Evolutionary conservation across 768 basidiomycete species (phyloP).

Genomic region (Tricholoma terreum): DNA sequence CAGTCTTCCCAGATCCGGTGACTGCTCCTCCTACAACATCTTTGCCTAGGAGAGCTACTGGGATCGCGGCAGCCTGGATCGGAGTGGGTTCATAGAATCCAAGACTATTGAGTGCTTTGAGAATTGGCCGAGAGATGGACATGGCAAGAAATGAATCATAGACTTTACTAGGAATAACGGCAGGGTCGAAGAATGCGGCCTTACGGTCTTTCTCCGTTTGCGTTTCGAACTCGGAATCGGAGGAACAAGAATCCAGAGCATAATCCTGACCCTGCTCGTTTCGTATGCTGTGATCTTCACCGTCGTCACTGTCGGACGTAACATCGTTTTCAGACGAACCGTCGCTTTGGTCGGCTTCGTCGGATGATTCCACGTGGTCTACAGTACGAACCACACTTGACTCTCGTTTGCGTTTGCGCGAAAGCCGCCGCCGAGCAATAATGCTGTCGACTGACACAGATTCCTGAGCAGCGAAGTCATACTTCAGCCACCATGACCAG

Average conservation of each 20-base stretch:
- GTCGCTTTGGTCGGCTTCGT: conserved; percentile 21
- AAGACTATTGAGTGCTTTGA: conserved; percentile 84
- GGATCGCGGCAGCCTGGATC: conserved; percentile 92
- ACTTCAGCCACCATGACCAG: conserved; percentile 6
- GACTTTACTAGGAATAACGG: conserved; percentile 42
- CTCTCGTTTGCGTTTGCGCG: conserved; percentile 61
- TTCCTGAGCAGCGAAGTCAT: conserved; percentile 37
- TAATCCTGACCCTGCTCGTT: conserved; percentile 26
- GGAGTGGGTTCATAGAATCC: conserved; percentile 87
- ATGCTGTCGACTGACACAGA: conserved; percentile 93
- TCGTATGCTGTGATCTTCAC: conserved; percentile 17
- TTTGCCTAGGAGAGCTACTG: conserved; percentile 89
- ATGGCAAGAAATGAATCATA: conserved; percentile 85
- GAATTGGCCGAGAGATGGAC: conserved; percentile 92
- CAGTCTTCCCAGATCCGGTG: conserved; percentile 98
- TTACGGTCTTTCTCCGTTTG: conserved; percentile 75
- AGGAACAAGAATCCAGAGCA: conserved; percentile 26
- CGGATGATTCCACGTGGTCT: conserved; percentile 26
- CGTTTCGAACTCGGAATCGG: conserved; percentile 49
- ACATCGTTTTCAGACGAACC: conserved; percentile 31
- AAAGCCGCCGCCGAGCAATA: conserved; percentile 67
- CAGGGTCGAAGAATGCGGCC: conserved; percentile 82
- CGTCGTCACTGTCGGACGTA: conserved; percentile 31
- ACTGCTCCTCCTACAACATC: conserved; percentile 95
- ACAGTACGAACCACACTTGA: conserved; percentile 28